Evolutionary conservation across 2,329 filamentous ascomycete genomes (phyloP).

Genomic region (Amauroascus niger): DNA sequence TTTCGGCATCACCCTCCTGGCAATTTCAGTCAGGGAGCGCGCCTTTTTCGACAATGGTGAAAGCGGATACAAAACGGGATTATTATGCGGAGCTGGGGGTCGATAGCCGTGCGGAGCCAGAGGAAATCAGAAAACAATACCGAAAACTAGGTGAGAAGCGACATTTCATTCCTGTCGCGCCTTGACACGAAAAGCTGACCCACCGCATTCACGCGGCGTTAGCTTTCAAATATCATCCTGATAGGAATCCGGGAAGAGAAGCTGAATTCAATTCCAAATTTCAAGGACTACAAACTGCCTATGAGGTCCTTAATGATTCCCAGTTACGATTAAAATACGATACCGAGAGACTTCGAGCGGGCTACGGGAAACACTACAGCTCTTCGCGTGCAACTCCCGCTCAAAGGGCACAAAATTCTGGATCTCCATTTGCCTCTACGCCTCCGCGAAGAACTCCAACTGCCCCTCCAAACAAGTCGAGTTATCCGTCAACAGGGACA

Average conservation of each 20-base stretch:
- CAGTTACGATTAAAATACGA: conserved; percentile 53
- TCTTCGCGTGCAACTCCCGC: conserved; percentile 18
- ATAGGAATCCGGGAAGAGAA: conserved; percentile 77
- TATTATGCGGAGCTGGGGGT: conserved; percentile 81
- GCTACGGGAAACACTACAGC: conserved; percentile 27
- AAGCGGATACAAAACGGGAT: conserved; percentile 58
- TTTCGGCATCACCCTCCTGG: neutral
- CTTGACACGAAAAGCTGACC: neutral
- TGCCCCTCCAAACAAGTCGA: conserved; percentile 4
- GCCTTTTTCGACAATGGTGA: conserved; percentile 46
- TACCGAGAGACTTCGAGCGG: conserved; percentile 47
- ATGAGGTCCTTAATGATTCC: conserved; percentile 62
- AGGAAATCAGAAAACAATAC: conserved; percentile 79
- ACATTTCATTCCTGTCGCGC: neutral
- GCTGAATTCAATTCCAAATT: conserved; percentile 71
- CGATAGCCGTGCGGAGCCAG: conserved; percentile 53
- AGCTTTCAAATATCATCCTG: conserved; percentile 81
- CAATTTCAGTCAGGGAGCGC: neutral
- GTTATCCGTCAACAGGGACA: conserved; percentile 5
- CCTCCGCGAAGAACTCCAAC: conserved; percentile 18
- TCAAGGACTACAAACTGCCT: conserved; percentile 74
- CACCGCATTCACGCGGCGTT: neutral
- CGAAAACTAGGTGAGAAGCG: conserved; percentile 61
- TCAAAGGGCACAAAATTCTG: conserved; percentile 19
- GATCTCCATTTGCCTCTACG: conserved; percentile 15